These are phyloP conservation scores for Scedosporium apiospermum DNA, from an alignment of 2,329 filamentous ascomycete species.

Conservation along the genomic window DNA sequence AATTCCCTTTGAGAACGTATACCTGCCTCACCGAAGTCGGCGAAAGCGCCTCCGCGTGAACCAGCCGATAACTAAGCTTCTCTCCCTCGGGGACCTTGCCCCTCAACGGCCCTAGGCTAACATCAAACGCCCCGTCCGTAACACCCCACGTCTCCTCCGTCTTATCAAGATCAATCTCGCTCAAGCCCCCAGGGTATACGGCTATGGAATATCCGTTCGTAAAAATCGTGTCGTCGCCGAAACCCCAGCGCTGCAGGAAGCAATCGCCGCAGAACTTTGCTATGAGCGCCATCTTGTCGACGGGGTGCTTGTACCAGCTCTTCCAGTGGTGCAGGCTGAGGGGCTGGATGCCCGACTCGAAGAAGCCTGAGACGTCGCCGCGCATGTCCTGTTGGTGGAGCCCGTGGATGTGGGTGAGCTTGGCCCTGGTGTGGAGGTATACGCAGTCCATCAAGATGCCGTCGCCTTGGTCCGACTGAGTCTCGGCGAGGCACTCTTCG, in stretches of 20 bases:
- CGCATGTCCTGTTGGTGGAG: conserved; percentile 49
- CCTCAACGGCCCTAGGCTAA: conserved; percentile 43
- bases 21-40: conserved; percentile 27
- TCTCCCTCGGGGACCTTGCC: conserved; percentile 21
- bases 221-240: conserved; percentile 37
- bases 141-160: conserved; percentile 46
- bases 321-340: conserved; percentile 56
- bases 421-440: conserved; percentile 41
- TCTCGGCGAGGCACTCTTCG: conserved; percentile 31
- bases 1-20: conserved; percentile 22
- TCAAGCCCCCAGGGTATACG: conserved; percentile 31
- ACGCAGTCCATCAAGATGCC: conserved; percentile 48
- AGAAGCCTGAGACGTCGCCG: conserved; percentile 48
- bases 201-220: conserved; percentile 51
- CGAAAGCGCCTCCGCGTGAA: conserved; percentile 30
- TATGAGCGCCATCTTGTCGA: conserved; percentile 39
- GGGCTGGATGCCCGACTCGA: conserved; percentile 45
- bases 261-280: conserved; percentile 47
- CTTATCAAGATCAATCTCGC: conserved; percentile 30
- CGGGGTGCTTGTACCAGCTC: conserved; percentile 43
- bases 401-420: conserved; percentile 44
- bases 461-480: conserved; percentile 33
- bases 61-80: conserved; percentile 43
- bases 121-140: conserved; percentile 37
- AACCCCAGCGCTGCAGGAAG: conserved; percentile 46